These are phyloP conservation scores for Ophiocordyceps robertsii DNA, from an alignment of 2,329 filamentous ascomycete species.

Conservation along the genomic window DNA sequence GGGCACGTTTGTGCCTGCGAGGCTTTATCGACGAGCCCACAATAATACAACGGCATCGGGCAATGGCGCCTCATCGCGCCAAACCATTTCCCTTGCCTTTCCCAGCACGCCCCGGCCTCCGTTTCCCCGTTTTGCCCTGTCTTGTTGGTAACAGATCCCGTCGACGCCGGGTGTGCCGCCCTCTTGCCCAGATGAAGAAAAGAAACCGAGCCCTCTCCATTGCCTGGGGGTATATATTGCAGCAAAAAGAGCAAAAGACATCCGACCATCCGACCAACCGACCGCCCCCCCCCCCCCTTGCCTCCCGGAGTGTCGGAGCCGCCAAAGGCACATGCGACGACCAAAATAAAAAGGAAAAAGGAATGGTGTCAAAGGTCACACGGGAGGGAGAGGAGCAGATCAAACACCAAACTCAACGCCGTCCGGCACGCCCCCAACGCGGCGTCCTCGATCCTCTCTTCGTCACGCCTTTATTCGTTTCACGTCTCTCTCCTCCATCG, in stretches of 20 bases:
- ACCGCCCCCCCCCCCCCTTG: background rate
- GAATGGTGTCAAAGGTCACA: background rate
- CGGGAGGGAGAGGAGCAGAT: no score
- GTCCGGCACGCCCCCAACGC: background rate
- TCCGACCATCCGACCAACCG: background rate
- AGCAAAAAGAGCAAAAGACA: background rate
- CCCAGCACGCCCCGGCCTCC: no score
- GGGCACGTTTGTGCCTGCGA: no score
- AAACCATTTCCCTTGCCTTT: no score
- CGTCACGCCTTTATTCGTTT: conserved; percentile 3
- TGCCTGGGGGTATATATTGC: background rate
- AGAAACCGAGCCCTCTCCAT: background rate
- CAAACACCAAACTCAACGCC: no score
- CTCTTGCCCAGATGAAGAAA: background rate
- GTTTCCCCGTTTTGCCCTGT: no score
- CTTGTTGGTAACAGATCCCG: no score
- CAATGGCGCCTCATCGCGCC: no score
- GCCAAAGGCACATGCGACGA: background rate
- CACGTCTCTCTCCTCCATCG: background rate
- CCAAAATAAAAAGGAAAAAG: background rate
- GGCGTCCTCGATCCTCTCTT: background rate
- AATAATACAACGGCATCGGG: no score
- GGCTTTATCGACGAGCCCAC: no score
- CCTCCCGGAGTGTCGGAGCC: background rate
- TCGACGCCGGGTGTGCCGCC: background rate